These are phyloP conservation scores for Neurospora cerealis DNA, from an alignment of 495 filamentous ascomycete genomes.

Conservation along the genomic window DNA sequence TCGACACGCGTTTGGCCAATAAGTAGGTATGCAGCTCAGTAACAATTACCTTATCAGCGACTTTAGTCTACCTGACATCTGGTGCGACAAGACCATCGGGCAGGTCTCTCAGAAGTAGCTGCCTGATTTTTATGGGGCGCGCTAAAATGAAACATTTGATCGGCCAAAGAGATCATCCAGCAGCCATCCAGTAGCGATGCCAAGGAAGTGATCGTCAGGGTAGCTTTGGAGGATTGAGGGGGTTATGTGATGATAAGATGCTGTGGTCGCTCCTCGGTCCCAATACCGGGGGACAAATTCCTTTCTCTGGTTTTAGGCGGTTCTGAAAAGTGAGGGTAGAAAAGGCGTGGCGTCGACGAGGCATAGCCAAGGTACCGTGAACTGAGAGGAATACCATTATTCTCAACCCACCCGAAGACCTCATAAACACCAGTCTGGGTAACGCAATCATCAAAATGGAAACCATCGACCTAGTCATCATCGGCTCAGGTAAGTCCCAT, in stretches of 20 bases:
- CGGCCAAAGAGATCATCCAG: neutral
- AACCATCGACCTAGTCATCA: slow-evolving; percentile 31
- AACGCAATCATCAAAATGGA: slow-evolving; percentile 21
- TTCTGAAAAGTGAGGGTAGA: neutral
- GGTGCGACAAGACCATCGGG: no score
- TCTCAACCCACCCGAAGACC: neutral
- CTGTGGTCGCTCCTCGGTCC: neutral
- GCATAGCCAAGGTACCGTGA: no score
- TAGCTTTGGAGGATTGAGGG: neutral
- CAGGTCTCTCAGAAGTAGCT: no score
- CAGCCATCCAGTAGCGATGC: neutral
- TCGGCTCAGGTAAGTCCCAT: slow-evolving; percentile 26
- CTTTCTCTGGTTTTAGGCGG: neutral
- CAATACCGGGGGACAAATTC: neutral
- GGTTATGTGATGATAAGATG: neutral
- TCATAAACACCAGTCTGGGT: neutral
- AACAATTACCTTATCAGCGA: no score
- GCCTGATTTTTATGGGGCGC: no score
- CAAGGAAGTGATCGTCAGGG: neutral
- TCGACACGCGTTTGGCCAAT: no score
- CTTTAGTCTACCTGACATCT: no score
- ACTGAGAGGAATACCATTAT: neutral
- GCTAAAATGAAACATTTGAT: no score
- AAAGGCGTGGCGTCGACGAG: neutral
- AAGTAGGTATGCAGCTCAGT: no score